Evolutionary conservation across 164 flowering plant species (phyloP), one percentile per base, ranked within the genome.

Genomic region (Nymphaea thermarum): DNA sequence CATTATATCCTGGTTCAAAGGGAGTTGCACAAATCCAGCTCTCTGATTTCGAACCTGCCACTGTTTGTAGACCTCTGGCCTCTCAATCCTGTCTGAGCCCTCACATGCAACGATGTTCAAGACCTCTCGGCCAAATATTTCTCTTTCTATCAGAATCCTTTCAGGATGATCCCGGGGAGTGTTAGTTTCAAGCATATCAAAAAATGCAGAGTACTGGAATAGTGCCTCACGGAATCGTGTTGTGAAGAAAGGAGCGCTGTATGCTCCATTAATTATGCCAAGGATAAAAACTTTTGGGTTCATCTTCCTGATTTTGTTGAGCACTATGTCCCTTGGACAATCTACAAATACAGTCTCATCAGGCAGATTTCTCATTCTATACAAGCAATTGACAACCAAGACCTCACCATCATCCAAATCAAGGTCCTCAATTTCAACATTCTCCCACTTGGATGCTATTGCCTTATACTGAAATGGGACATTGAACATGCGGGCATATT

Each of bases 21-120:
- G 90, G 44, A 83, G 75, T 75, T 85, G 92, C 75, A 57, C 64
- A 62, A 90, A 85, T 43, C 96, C 94, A 44, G 90, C 87, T 73
- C 96, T 81, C 68, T 77, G 25, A 42, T 63, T 77, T 7, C 92
- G 78, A 10, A 83, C 73, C 67, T 85, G 91, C 92, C 94, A 90
- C 71, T 90, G 94, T 73, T 87, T 90, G 79, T 85, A 90, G 18
- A 90, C 84, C 74, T 90, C 94, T n/a, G 96, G 96, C 77, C 94
- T 82, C 80, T 86, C 96, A 60, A 87, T 85, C 79, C 92, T 79
- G 77, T 90, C 96, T 74, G 82, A 79, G 5, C 92, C 94, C 71
- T 90, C 96, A 71, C 96, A 90, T 60, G 94, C 86, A 65, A 90
- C 80, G 63, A 84, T 85, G 79, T 86, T 90, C 73, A 88, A 63